phyloP scores from a whole-genome alignment of 352 stramenopile species.

The Pseudoperonospora humuli region DNA sequence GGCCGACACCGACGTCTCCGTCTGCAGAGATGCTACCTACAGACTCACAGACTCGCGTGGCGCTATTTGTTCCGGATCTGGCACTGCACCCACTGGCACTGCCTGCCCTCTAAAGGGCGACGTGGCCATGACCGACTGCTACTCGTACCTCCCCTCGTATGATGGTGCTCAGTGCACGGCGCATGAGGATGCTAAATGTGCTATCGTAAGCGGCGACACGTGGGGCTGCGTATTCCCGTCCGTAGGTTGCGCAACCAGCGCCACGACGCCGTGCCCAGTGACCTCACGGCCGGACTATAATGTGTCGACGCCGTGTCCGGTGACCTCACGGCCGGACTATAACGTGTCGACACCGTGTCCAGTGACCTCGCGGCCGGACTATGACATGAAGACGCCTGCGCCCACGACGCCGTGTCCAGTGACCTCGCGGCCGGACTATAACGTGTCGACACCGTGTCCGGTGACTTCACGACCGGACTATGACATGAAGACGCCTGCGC shows the following conservation, averaged over 20 bases:
- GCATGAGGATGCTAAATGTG: conserved; percentile 31
- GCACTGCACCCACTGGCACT: conserved; percentile 26
- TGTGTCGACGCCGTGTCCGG: too few relatives aligned
- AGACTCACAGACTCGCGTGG: conserved; percentile 30
- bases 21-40: conserved; percentile 42
- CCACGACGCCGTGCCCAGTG: conserved; percentile 4
- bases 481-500: too few relatives aligned
- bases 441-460: too few relatives aligned
- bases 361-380: too few relatives aligned
- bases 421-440: too few relatives aligned
- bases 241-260: conserved; percentile 6
- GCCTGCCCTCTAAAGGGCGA: conserved; percentile 46
- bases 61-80: conserved; percentile 41
- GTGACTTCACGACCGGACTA: too few relatives aligned
- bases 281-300: too few relatives aligned
- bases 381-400: too few relatives aligned
- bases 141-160: conserved; percentile 38
- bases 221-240: conserved; percentile 35
- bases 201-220: conserved; percentile 24
- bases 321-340: too few relatives aligned
- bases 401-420: too few relatives aligned
- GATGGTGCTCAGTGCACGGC: conserved; percentile 26
- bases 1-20: conserved; percentile 19
- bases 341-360: too few relatives aligned
- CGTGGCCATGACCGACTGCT: conserved; percentile 31